A percentile compares a stretch with the other conserved stretches of the same genome.
Evolutionary conservation across 2,329 filamentous ascomycete species (phyloP).

Genomic region (Diaporthe citri): DNA sequence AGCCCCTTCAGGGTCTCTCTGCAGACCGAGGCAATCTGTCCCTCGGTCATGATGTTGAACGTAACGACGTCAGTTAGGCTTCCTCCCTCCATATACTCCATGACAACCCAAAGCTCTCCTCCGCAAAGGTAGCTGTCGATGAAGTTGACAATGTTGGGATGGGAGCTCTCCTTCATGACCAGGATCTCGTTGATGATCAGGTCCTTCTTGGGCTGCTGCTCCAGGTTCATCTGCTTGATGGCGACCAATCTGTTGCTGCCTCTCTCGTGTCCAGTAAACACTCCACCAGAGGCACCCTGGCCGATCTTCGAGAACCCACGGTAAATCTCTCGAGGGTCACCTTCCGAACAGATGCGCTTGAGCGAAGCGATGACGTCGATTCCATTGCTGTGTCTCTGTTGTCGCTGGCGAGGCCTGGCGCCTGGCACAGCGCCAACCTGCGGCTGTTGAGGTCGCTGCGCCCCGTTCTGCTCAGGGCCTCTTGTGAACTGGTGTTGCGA

Average conservation of each 20-base stretch:
- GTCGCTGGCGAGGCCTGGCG: constrained; percentile 79
- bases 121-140: constrained; percentile 94
- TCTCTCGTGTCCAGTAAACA: constrained; percentile 90
- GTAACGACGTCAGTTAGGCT: constrained; percentile 98
- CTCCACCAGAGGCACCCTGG: constrained; percentile 95
- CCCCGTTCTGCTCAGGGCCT: constrained; percentile 52
- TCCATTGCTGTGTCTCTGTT: constrained; percentile 80
- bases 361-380: constrained; percentile 87
- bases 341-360: constrained; percentile 89
- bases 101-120: constrained; percentile 97
- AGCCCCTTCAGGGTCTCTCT: constrained; percentile 91
- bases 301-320: constrained; percentile 93
- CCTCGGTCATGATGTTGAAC: constrained; percentile 99
- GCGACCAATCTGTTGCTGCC: constrained; percentile 90
- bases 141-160: constrained; percentile 99
- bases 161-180: constrained; percentile 98
- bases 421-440: constrained; percentile 57
- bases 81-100: constrained; percentile 99
- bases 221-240: constrained; percentile 99
- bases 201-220: constrained; percentile 99
- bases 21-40: constrained; percentile 96
- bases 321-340: constrained; percentile 90
- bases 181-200: constrained; percentile 99
- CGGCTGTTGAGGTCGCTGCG: constrained; percentile 51
- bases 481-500: constrained; percentile 63